These are phyloP conservation scores for Mytilinidion resinicola DNA, from an alignment of 495 filamentous ascomycete genomes.

Conservation along the genomic window DNA sequence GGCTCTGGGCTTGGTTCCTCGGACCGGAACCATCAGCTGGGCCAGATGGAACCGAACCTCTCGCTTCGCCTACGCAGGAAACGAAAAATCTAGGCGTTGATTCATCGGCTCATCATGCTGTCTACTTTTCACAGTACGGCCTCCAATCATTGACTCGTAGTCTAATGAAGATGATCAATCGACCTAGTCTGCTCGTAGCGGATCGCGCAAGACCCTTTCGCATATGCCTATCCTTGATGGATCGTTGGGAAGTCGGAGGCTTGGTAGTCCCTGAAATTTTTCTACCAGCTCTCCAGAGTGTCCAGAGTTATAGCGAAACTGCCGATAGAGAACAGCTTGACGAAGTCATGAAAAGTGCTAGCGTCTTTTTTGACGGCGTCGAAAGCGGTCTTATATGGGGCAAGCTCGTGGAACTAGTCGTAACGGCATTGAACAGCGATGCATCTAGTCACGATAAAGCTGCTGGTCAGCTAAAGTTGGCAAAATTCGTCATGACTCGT, in stretches of 20 bases:
- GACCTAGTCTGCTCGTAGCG: constrained; percentile 46
- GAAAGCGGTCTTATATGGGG: constrained; percentile 91
- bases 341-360: constrained; percentile 90
- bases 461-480: constrained; percentile 58
- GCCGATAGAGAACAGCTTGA: constrained; percentile 59
- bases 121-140: constrained; percentile 78
- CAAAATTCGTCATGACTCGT: constrained; percentile 72
- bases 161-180: constrained; percentile 69
- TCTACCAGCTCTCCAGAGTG: constrained; percentile 71
- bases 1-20: constrained; percentile 94
- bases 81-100: constrained; percentile 45
- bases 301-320: constrained; percentile 60
- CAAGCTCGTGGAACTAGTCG: constrained; percentile 58
- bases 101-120: constrained; percentile 40
- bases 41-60: constrained; percentile 36
- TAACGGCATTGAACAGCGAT: constrained; percentile 46
- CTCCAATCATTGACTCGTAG: constrained; percentile 64
- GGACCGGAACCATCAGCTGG: constrained; percentile 64
- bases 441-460: constrained; percentile 41
- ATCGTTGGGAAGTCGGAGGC: constrained; percentile 93
- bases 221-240: constrained; percentile 92
- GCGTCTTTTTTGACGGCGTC: constrained; percentile 93
- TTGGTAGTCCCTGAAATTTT: constrained; percentile 83
- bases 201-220: constrained; percentile 84
- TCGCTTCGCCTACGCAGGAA: constrained; percentile 44